These are phyloP conservation scores for Pedinophyceae sp. DNA, from an alignment of 139 green algal genomes.

Conservation along the genomic window DNA sequence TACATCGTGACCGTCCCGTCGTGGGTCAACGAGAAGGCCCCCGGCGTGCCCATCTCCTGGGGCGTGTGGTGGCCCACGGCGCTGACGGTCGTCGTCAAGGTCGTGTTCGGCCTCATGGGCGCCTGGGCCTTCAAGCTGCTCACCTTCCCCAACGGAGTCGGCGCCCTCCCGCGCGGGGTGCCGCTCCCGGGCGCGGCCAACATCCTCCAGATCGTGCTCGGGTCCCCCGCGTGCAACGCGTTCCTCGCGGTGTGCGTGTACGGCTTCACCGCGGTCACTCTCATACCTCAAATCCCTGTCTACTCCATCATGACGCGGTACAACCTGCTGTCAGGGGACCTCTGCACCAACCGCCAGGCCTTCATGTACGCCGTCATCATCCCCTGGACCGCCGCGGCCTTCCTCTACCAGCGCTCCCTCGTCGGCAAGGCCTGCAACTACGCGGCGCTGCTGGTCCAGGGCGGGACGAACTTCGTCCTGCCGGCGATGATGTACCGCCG, in stretches of 20 bases:
- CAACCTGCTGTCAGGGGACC: neutral
- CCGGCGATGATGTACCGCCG: neutral
- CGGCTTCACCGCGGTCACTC: neutral
- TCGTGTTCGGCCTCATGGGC: neutral
- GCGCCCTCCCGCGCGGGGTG: no score
- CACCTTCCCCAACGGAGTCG: constrained; percentile 37
- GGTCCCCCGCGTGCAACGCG: no score
- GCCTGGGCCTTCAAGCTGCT: constrained; percentile 35
- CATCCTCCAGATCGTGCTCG: neutral
- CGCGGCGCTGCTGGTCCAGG: neutral
- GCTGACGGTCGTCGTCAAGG: neutral
- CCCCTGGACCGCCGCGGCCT: neutral
- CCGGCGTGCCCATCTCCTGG: neutral
- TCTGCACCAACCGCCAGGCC: neutral
- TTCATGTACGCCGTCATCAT: neutral
- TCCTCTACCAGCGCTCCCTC: neutral
- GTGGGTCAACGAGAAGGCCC: neutral
- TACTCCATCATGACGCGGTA: neutral
- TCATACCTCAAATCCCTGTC: neutral
- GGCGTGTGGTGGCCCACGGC: neutral
- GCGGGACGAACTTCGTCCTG: neutral
- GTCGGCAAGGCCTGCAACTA: neutral
- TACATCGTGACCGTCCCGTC: neutral
- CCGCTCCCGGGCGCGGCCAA: neutral
- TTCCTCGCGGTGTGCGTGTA: no score